Percentiles rank a stretch among this genome's conserved stretches.
Conservation (phyloP, 2,329 filamentous ascomycete genomes). For the Davidsoniella australis region DNA sequence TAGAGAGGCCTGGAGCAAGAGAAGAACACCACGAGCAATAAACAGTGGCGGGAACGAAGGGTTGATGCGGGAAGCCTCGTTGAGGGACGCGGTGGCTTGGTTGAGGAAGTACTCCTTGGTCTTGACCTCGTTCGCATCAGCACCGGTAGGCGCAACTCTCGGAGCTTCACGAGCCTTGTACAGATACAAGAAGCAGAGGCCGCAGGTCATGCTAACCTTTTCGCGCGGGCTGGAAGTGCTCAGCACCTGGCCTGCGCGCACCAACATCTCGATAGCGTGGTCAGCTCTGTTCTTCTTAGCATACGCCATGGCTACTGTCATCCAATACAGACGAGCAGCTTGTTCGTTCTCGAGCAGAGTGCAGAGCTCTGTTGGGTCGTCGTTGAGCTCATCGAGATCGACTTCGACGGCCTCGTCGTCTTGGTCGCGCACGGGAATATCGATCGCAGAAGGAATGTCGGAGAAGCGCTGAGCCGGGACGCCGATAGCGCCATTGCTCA, state of each 20-base stretch:
- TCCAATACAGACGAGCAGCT: conserved; percentile 85
- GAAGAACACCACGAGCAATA: conserved; percentile 76
- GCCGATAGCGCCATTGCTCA: conserved; percentile 26
- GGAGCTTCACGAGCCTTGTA: conserved; percentile 73
- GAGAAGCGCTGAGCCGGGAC: conserved; percentile 39
- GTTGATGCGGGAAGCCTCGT: conserved; percentile 89
- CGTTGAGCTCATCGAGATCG: conserved; percentile 74
- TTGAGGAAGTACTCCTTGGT: conserved; percentile 91
- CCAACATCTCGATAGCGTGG: conserved; percentile 57
- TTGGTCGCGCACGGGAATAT: conserved; percentile 47
- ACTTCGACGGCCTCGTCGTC: conserved; percentile 75
- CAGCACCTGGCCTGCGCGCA: conserved; percentile 55
- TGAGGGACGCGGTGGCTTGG: conserved; percentile 75
- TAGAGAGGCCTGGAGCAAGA: conserved; percentile 72
- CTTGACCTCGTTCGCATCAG: conserved; percentile 52
- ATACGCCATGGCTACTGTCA: conserved; percentile 92
- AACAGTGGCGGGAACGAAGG: conserved; percentile 83
- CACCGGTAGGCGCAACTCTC: conserved; percentile 42
- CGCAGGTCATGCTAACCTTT: conserved; percentile 67
- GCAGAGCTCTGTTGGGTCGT: conserved; percentile 89
- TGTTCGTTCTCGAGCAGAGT: conserved; percentile 88
- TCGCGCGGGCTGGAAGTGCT: conserved; percentile 60
- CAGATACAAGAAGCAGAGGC: conserved; percentile 80
- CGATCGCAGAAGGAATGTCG: conserved; percentile 47
- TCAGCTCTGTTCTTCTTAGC: conserved; percentile 91